A percentile compares a stretch with the other conserved stretches of the same genome.
Conservation (phyloP, 306 rosid genomes). For the Carpinus viminea region DNA sequence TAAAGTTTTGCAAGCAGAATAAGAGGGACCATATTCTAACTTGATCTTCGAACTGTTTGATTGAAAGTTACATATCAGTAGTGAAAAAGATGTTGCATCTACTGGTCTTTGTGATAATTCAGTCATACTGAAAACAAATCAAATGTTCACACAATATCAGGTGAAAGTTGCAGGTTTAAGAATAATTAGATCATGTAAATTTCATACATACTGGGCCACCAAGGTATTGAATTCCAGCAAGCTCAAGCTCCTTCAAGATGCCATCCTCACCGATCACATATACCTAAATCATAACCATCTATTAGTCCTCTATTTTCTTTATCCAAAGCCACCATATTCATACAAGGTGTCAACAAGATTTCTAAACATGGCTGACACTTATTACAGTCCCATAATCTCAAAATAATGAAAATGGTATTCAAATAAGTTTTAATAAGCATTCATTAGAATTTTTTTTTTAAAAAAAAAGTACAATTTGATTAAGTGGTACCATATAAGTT, state of each 20-base stretch:
- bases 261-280: constrained; percentile 99
- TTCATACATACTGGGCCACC: constrained; percentile 86
- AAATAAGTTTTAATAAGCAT: not conserved
- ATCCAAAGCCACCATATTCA: not conserved
- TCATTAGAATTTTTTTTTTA: not conserved
- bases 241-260: constrained; percentile 96
- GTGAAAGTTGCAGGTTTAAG: constrained; percentile 18
- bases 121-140: constrained; percentile 12
- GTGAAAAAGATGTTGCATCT: no score
- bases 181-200: constrained; percentile 16
- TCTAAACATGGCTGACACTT: not conserved
- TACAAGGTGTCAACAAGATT: not conserved
- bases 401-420: not conserved
- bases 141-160: constrained; percentile 8
- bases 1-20: not conserved
- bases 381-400: not conserved
- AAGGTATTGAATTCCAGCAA: constrained; percentile 89
- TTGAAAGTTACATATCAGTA: not conserved
- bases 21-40: not conserved
- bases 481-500: not conserved
- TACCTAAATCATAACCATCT: constrained; percentile 52
- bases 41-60: not conserved
- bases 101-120: not conserved
- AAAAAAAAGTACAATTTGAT: not conserved
- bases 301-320: constrained; percentile 34